Percentiles rank a stretch among this genome's conserved stretches.
phyloP scores from a whole-genome alignment of 768 basidiomycete species.

The Dendrothele bispora region DNA sequence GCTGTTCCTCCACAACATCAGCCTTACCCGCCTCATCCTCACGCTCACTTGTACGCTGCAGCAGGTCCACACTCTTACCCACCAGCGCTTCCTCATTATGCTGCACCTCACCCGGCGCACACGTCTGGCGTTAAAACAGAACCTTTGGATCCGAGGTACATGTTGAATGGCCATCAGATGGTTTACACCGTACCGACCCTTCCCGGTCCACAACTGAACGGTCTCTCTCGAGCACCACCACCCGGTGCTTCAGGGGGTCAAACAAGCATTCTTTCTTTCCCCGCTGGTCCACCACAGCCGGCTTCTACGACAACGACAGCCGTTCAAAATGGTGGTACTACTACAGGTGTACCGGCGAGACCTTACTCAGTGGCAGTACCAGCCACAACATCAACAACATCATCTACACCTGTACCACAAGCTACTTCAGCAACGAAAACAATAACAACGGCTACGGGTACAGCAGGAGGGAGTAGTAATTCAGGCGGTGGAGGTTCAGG shows the following conservation, averaged over 20 bases:
- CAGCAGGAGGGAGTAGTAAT: no score
- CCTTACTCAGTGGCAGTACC: slow-evolving; percentile 15
- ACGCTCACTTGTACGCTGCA: slow-evolving; percentile 48
- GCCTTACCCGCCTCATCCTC: slow-evolving; percentile 57
- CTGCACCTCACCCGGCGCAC: slow-evolving; percentile 38
- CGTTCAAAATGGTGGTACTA: slow-evolving; percentile 5
- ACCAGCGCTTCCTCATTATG: slow-evolving; percentile 37
- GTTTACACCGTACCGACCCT: slow-evolving; percentile 61
- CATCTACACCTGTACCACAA: neutral
- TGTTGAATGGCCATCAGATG: slow-evolving; percentile 45
- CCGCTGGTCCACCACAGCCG: slow-evolving; percentile 30
- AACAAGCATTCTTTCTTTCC: slow-evolving; percentile 57
- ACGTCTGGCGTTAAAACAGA: slow-evolving; percentile 78
- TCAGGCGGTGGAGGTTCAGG: slow-evolving; percentile 7
- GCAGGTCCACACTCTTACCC: slow-evolving; percentile 44
- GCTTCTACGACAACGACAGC: no score
- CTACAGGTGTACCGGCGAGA: slow-evolving; percentile 2
- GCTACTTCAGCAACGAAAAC: no score
- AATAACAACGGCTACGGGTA: no score
- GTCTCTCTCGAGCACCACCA: slow-evolving; percentile 47
- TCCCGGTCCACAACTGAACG: slow-evolving; percentile 64
- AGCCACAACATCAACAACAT: slow-evolving; percentile 5
- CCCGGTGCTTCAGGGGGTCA: slow-evolving; percentile 60
- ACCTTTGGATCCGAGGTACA: slow-evolving; percentile 68
- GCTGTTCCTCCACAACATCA: slow-evolving; percentile 48